Evolutionary conservation across 1,284 basidiomycete genomes (phyloP).

Genomic region (Marasmius oreades): DNA sequence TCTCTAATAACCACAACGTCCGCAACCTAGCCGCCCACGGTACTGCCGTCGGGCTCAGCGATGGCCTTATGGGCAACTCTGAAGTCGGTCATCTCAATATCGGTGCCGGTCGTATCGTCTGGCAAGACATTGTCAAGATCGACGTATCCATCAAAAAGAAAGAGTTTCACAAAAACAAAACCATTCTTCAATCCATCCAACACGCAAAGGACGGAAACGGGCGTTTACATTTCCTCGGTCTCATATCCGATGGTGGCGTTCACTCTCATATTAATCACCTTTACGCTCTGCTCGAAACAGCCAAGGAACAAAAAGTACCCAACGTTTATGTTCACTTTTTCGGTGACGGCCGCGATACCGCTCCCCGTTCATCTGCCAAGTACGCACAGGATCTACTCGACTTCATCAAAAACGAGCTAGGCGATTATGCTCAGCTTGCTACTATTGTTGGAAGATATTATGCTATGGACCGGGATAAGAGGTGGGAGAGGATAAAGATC

Average conservation of each 20-base stretch:
- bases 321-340: constrained; percentile 89
- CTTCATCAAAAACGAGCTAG: constrained; percentile 61
- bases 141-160: constrained; percentile 87
- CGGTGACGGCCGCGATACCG: constrained; percentile 88
- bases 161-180: constrained; percentile 77
- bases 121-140: constrained; percentile 94
- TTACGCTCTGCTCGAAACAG: constrained; percentile 82
- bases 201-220: constrained; percentile 79
- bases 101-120: constrained; percentile 88
- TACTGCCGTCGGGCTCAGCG: constrained; percentile 81
- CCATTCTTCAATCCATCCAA: constrained; percentile 70
- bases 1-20: constrained; percentile 73
- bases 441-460: constrained; percentile 89
- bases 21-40: constrained; percentile 81
- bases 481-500: constrained; percentile 89
- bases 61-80: constrained; percentile 94
- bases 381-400: constrained; percentile 76
- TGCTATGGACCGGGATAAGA: constrained; percentile 94
- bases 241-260: constrained; percentile 92
- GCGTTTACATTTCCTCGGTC: constrained; percentile 78
- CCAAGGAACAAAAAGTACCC: constrained; percentile 79
- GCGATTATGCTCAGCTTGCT: constrained; percentile 71
- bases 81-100: constrained; percentile 94
- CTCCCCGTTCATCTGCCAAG: constrained; percentile 70
- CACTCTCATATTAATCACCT: constrained; percentile 90